Evolutionary conservation across 1,284 basidiomycete species (phyloP).

Genomic region (Boletus austroedulis): DNA sequence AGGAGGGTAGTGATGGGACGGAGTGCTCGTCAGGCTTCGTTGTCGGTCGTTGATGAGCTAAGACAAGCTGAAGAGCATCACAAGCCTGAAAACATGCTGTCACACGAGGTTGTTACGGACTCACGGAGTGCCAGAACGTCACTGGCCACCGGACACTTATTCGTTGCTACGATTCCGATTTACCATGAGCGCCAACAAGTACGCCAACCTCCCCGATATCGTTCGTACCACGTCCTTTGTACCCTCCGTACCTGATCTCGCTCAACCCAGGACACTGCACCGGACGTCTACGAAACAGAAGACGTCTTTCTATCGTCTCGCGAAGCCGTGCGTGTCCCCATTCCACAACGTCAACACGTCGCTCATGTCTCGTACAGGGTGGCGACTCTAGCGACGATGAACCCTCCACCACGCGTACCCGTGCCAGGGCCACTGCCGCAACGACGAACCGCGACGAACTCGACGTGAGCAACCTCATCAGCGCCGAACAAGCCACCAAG

Average conservation of each 20-base stretch:
- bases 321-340: constrained; percentile 41
- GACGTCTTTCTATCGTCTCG: constrained; percentile 62
- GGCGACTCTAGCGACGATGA: constrained; percentile 69
- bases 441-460: constrained; percentile 46
- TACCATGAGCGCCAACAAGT: constrained; percentile 73
- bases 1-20: too few species aligned
- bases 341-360: constrained; percentile 5
- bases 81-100: too few species aligned
- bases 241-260: constrained; percentile 13
- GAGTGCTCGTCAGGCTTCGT: too few species aligned
- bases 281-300: constrained; percentile 90
- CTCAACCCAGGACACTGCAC: constrained; percentile 73
- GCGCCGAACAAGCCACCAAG: constrained; percentile 59
- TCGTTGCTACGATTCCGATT: not conserved
- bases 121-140: too few species aligned
- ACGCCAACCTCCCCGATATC: constrained; percentile 87
- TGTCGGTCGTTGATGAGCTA: too few species aligned
- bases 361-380: constrained; percentile 40
- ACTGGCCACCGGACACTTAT: too few species aligned
- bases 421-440: constrained; percentile 33
- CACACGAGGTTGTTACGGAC: too few species aligned
- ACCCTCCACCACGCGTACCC: constrained; percentile 39
- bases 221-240: constrained; percentile 44
- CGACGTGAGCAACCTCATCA: constrained; percentile 48
- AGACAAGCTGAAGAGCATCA: too few species aligned